A percentile compares a stretch with the other conserved stretches of the same genome.
phyloP scores from a whole-genome alignment of 176 grass and related monocot species.

The Oryza australiensis region DNA sequence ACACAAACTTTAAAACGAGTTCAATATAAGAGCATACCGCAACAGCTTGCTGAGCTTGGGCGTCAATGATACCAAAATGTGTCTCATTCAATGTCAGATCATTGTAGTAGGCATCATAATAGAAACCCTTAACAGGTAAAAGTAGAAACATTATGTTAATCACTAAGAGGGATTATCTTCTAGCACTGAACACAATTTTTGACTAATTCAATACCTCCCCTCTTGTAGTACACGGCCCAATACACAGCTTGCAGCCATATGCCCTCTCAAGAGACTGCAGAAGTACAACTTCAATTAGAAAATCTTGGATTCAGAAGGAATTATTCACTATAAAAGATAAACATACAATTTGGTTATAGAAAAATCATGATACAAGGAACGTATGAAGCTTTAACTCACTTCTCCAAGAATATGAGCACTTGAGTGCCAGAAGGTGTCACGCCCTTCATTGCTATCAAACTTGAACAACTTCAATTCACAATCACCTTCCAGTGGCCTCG shows the following conservation, averaged over 20 bases:
- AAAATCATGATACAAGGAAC: background rate
- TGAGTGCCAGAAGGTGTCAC: conserved; percentile 97
- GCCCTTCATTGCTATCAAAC: conserved; percentile 86
- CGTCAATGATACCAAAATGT: conserved; percentile 77
- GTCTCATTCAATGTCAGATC: conserved; percentile 84
- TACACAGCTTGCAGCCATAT: conserved; percentile 97
- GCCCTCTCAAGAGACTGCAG: conserved; percentile 80
- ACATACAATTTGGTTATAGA: background rate
- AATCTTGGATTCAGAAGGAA: conserved; percentile 16
- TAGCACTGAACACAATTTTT: background rate
- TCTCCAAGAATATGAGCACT: conserved; percentile 99
- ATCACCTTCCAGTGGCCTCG: conserved; percentile 79
- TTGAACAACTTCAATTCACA: conserved; percentile 89
- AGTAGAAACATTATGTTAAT: conserved; percentile 24
- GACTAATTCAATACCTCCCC: conserved; percentile 69
- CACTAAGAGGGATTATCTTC: background rate
- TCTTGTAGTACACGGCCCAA: conserved; percentile 98
- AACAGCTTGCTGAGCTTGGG: conserved; percentile 86
- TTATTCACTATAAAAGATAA: background rate
- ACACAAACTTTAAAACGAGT: conserved; percentile 13
- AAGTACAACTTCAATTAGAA: conserved; percentile 26
- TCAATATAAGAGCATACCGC: conserved; percentile 54
- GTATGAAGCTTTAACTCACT: conserved; percentile 40
- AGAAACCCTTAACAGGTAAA: conserved; percentile 72
- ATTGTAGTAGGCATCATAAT: conserved; percentile 93